Percentiles rank a stretch among this genome's conserved stretches.
phyloP scores from a whole-genome alignment of 352 stramenopile species.

The Pythium aquatile region DNA sequence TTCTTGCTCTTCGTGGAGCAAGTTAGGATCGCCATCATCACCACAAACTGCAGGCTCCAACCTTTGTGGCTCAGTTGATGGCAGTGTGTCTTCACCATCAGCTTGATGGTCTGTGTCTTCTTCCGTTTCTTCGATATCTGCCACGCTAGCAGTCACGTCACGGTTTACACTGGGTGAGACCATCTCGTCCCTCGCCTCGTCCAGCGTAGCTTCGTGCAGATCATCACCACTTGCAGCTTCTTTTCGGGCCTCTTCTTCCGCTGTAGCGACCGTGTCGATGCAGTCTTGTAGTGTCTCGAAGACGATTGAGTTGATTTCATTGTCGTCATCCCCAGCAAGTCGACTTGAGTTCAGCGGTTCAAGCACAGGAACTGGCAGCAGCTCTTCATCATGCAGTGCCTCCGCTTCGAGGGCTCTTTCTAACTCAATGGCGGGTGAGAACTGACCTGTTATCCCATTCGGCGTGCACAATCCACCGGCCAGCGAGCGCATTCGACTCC shows the following conservation, averaged over 20 bases:
- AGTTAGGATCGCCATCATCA: neutral
- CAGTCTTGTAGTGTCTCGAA: constrained; percentile 29
- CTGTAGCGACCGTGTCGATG: constrained; percentile 27
- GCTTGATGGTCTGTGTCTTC: neutral
- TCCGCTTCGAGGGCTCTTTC: constrained; percentile 43
- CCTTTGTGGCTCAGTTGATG: neutral
- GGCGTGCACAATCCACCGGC: constrained; percentile 12
- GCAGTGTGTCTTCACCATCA: neutral
- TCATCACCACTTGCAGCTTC: neutral
- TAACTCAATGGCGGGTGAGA: constrained; percentile 54
- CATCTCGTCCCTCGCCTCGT: neutral
- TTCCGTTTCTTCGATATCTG: no score
- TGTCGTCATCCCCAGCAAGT: constrained; percentile 1
- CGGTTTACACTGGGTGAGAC: neutral
- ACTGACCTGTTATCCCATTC: constrained; percentile 31
- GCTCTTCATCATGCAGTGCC: constrained; percentile 8
- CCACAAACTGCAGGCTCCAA: neutral
- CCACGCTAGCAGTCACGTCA: no score
- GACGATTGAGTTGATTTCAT: constrained; percentile 19
- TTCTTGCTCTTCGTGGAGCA: neutral
- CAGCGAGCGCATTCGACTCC: constrained; percentile 12
- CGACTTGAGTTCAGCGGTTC: constrained; percentile 13
- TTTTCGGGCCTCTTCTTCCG: neutral
- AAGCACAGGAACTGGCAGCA: constrained; percentile 9
- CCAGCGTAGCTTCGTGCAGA: neutral